phyloP scores from a whole-genome alignment of 1,284 basidiomycete species.

The Ceratobasidium sp. region DNA sequence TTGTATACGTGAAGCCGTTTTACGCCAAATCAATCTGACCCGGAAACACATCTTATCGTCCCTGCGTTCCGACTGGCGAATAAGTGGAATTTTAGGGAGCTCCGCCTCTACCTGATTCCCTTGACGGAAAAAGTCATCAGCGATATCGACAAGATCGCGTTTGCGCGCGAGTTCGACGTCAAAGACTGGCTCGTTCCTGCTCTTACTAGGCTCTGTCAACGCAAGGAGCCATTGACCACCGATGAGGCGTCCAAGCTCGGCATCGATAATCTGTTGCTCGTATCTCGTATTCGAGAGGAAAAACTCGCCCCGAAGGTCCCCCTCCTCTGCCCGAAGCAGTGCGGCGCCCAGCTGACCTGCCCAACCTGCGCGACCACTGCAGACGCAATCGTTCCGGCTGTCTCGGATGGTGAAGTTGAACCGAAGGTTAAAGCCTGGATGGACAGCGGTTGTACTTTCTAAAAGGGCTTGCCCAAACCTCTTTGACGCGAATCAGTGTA shows the following conservation, averaged over 20 bases:
- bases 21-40: conserved; percentile 1
- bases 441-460: too few species aligned
- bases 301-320: not conserved
- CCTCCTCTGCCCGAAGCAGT: not conserved
- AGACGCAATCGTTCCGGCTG: too few species aligned
- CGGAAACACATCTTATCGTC: not conserved
- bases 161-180: conserved; percentile 35
- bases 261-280: not conserved
- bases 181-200: conserved; percentile 40
- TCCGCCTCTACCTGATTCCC: conserved; percentile 20
- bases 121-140: conserved; percentile 6
- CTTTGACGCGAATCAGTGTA: too few species aligned
- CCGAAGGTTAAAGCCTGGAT: too few species aligned
- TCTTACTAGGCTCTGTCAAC: conserved; percentile 20
- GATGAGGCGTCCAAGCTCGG: conserved; percentile 41
- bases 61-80: conserved; percentile 43
- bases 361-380: too few species aligned
- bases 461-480: too few species aligned
- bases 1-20: not conserved
- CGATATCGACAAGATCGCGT: conserved; percentile 32
- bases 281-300: conserved; percentile 28
- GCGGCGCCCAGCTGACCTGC: not conserved
- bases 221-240: conserved; percentile 13
- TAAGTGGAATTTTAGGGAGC: conserved; percentile 42
- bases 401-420: too few species aligned